Base-by-base conservation (phyloP, 352 stramenopile species). In the Globisporangium uncinulatum region DNA sequence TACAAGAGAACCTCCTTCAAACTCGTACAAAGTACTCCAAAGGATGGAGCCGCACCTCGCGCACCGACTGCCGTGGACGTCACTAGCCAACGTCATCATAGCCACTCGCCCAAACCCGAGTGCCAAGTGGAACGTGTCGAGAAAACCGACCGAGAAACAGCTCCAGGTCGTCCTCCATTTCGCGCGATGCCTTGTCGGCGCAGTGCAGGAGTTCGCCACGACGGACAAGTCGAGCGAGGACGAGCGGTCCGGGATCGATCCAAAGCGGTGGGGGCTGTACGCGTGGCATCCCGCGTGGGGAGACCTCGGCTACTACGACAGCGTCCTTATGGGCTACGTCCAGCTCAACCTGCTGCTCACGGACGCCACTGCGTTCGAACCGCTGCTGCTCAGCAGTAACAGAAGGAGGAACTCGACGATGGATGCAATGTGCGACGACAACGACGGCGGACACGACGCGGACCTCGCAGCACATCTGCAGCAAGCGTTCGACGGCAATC, bases 341-440 rank as follows among this genome's bases (percentile, higher is more conserved):
- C 32, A 65, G 20, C 54, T 76, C 43, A 76, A 76, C 24, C 48
- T 76, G 48, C 41, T 71, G 31, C 63, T 76, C 32, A 52, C 61
- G 46, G 65, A 74, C 31, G 44, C 56, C n/a, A 49, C 67, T 34
- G 56, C 48, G 42, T 69, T 67, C 24, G 45, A 64, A 37, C 47
- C 54, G 0, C 58, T 72, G 47, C 20, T 73, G 4, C 17, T 54
- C 29, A 4, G 3, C 44, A n/a, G n/a, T n/a, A n/a, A n/a, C n/a
- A n/a, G 6, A 31, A 19, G 19, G 6, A 21, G 20, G 24, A n/a
- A n/a, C n/a, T n/a, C n/a, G 20, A 17, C 6, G 6, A 50, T 21
- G 44, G 20, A 34, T 11, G 44, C 44, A 3, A 32, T 50, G 8
- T 4, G 14, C 20, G 45, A 50, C 10, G 4, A 13, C 45, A 36